These are phyloP conservation scores for Phytopythium vexans DNA, from an alignment of 352 stramenopile genomes.

Conservation along the genomic window DNA sequence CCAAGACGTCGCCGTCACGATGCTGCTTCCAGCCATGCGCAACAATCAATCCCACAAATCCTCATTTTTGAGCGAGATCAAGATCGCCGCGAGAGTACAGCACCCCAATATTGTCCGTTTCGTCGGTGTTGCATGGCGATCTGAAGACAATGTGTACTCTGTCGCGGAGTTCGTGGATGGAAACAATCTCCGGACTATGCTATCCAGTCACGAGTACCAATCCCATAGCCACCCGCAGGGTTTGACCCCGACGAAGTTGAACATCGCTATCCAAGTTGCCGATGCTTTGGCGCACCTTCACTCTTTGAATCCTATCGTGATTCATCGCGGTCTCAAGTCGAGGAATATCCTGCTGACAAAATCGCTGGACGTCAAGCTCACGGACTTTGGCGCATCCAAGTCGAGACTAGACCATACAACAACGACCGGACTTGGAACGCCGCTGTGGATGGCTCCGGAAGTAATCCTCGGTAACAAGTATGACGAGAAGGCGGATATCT, in stretches of 20 bases:
- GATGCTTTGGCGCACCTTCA: conserved; percentile 44
- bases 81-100: conserved; percentile 37
- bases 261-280: conserved; percentile 27
- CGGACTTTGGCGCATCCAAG: conserved; percentile 44
- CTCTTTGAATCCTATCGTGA: conserved; percentile 27
- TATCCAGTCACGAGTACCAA: conserved; percentile 24
- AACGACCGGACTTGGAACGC: conserved; percentile 31
- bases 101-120: conserved; percentile 39
- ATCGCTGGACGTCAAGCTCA: conserved; percentile 29
- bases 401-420: conserved; percentile 26
- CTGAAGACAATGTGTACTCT: conserved; percentile 33
- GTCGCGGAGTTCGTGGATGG: conserved; percentile 42
- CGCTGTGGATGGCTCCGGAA: conserved; percentile 42
- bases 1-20: conserved; percentile 21
- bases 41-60: too few species aligned
- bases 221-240: conserved; percentile 19
- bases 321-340: conserved; percentile 52
- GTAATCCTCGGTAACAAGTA: conserved; percentile 44
- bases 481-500: conserved; percentile 38
- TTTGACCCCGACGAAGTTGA: conserved; percentile 29
- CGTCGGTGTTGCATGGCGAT: conserved; percentile 47
- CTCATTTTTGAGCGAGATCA: conserved; percentile 42
- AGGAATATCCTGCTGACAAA: conserved; percentile 43
- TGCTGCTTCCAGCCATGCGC: conserved; percentile 22
- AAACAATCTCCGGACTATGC: conserved; percentile 32